Evolutionary conservation across 371 early-diverging fungal genomes (phyloP), one percentile per base, ranked within the genome.

Genomic region (Apophysomyces trapeziformis): DNA sequence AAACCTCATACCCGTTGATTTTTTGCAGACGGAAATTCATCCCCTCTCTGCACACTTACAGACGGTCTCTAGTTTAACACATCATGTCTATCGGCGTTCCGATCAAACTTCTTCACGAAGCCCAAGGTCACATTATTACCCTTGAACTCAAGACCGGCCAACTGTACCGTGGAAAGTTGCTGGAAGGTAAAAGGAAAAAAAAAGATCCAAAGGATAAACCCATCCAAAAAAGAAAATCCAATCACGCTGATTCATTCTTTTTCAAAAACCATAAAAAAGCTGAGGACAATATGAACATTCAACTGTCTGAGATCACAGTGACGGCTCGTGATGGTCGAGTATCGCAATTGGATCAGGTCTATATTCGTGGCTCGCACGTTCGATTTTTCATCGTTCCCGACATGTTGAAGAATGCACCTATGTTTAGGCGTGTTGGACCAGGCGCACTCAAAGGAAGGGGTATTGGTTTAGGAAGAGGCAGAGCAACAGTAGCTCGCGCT

Each of bases 251-350:
- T 57, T 35, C 36, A 44, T 35, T 21, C 14, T 60, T 26, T 65
- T 44, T 26, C 32, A 26, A 26, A 26, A 26, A 26, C 2, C 32
- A 26, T 2, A 26, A 26, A 26, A 54, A 74, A 92, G 93, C 95
- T 68, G 99, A 99, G 78, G 99, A 99, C 80, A 97, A 95, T 82
- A 98, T 99, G 98, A 99, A 99, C 77, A 89, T 96, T 56, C 96
- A 96, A 80, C 84, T 99, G 68, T 87, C 83, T 71, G 95, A 96
- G 68, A 94, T 98, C 66, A 93, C 93, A 39, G 93, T 95, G 47
- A 96, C 97, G 4, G 90, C 88, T 66, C 90, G 96, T 56, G 96
- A 97, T 76, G 98, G 98, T 38, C 88, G 92, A 66, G 89, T 92
- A 57, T 84, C 91, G 63, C 93, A 95, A 68, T 84, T 97, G 73